phyloP scores from a whole-genome alignment of 2,329 filamentous ascomycete genomes.

The Monosporascus cannonballus region DNA sequence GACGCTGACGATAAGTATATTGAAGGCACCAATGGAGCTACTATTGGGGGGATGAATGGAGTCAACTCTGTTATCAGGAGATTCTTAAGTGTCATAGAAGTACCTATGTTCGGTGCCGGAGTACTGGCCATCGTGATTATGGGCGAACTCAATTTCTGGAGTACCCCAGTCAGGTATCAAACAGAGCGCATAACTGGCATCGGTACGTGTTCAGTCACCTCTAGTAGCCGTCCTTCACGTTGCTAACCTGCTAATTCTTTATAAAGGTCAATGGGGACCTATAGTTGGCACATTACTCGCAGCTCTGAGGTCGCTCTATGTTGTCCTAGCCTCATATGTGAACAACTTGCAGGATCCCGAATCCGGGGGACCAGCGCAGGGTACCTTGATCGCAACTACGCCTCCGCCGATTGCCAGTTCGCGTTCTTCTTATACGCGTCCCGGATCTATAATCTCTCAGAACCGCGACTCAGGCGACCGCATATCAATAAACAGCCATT shows the following conservation, averaged over 20 bases:
- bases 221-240: neutral
- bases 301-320: constrained; percentile 51
- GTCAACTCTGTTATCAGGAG: constrained; percentile 49
- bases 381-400: constrained; percentile 17
- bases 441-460: neutral
- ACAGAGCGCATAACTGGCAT: constrained; percentile 58
- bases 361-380: constrained; percentile 7
- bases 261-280: constrained; percentile 51
- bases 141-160: constrained; percentile 61
- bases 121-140: constrained; percentile 53
- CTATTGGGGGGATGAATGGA: constrained; percentile 26
- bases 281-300: constrained; percentile 54
- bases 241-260: constrained; percentile 1
- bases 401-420: constrained; percentile 10
- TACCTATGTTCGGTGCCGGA: constrained; percentile 52
- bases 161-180: constrained; percentile 46
- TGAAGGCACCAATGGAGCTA: too few species aligned
- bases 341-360: constrained; percentile 10
- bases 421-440: neutral
- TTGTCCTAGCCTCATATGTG: constrained; percentile 37
- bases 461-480: constrained; percentile 2
- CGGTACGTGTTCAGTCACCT: constrained; percentile 33
- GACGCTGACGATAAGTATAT: too few species aligned
- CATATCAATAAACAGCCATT: neutral
- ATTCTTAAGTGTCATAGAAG: constrained; percentile 49